phyloP scores from a whole-genome alignment of 192 early-diverging fungal species.

The Paraglomus occultum region DNA sequence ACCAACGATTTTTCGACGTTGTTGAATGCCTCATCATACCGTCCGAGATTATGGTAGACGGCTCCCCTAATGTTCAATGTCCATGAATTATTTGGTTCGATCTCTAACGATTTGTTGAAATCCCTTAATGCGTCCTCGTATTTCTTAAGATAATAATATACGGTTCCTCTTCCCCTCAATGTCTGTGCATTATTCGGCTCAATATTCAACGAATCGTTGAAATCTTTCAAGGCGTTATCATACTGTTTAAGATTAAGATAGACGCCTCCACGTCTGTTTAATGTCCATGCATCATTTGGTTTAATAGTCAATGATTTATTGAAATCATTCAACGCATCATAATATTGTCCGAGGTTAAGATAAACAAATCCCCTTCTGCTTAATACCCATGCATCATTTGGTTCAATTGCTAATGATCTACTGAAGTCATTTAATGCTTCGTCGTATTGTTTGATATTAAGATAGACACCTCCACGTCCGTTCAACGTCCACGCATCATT shows the following conservation, averaged over 20 bases:
- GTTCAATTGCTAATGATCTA: conserved; percentile 2
- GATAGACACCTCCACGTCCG: conserved; percentile 1
- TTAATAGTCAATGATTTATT: neutral
- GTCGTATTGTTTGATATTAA: neutral
- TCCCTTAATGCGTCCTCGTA: conserved; percentile 1
- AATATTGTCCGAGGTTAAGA: neutral
- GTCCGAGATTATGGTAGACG: neutral
- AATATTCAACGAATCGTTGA: conserved; percentile 6
- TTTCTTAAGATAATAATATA: neutral
- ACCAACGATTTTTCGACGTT: neutral
- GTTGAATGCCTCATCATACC: neutral
- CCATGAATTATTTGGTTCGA: neutral
- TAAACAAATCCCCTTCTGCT: neutral
- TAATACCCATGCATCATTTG: neutral
- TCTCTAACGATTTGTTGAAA: conserved; percentile 2
- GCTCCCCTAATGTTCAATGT: neutral
- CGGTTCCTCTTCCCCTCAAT: neutral
- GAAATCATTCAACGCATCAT: neutral
- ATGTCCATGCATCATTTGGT: conserved; percentile 6
- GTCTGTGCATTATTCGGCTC: neutral
- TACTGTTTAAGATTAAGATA: neutral
- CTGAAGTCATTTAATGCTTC: conserved; percentile 12
- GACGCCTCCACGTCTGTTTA: neutral
- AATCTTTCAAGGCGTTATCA: conserved; percentile 4
- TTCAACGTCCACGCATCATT: neutral